Evolutionary conservation across 768 basidiomycete species (phyloP).

Genomic region (Chalciporus pseudorubinellus): DNA sequence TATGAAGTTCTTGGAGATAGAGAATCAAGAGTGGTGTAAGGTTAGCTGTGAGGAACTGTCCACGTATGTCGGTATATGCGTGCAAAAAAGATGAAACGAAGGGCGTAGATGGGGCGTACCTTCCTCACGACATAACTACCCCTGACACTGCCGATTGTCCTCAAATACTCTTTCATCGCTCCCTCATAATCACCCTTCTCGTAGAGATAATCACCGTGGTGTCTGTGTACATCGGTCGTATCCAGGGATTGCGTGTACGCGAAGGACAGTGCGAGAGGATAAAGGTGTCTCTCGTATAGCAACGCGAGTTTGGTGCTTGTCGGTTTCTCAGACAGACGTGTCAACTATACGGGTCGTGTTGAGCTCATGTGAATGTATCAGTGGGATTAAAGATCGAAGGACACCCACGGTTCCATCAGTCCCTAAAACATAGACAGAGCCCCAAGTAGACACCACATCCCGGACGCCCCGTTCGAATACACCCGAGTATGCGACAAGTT

Average conservation of each 20-base stretch:
- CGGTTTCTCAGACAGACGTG: constrained; percentile 71
- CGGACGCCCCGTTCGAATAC: constrained; percentile 81
- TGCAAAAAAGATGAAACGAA: not conserved
- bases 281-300: constrained; percentile 78
- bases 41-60: constrained; percentile 95
- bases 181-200: constrained; percentile 88
- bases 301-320: constrained; percentile 84
- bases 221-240: constrained; percentile 84
- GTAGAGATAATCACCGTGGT: constrained; percentile 92
- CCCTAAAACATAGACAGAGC: constrained; percentile 72
- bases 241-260: constrained; percentile 80
- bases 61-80: constrained; percentile 4
- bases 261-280: constrained; percentile 74
- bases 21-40: constrained; percentile 93
- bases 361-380: not conserved
- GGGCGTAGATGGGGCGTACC: constrained; percentile 44
- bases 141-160: constrained; percentile 85
- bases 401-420: constrained; percentile 70
- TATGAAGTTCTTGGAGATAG: constrained; percentile 93
- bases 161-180: constrained; percentile 88
- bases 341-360: constrained; percentile 42
- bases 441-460: constrained; percentile 81
- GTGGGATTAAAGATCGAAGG: no score
- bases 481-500: constrained; percentile 81
- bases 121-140: constrained; percentile 98